Percentiles rank a stretch among this genome's conserved stretches.
These are phyloP conservation scores for Tricholoma bakamatsutake DNA, from an alignment of 768 basidiomycete species.

Conservation along the genomic window DNA sequence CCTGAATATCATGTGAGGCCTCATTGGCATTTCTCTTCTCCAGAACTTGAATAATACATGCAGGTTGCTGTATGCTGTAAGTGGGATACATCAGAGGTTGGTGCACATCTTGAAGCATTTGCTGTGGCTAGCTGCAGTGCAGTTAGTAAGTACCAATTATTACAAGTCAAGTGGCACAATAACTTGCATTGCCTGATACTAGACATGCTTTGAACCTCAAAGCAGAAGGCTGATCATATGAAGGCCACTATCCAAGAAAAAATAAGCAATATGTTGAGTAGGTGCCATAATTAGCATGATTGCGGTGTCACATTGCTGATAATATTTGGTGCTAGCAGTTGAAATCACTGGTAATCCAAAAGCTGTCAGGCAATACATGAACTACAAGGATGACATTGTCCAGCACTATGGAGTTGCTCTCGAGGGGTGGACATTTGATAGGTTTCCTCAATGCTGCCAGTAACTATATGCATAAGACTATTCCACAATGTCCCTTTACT, in stretches of 20 bases:
- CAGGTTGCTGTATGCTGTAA: not conserved
- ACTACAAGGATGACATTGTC: not conserved
- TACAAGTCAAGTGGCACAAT: not conserved
- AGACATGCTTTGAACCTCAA: not conserved
- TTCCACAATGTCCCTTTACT: too few species aligned
- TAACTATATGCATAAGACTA: too few species aligned
- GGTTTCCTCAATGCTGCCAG: too few species aligned
- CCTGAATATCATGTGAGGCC: not conserved
- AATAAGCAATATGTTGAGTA: not conserved
- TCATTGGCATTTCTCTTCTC: not conserved
- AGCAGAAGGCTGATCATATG: not conserved
- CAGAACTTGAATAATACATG: not conserved
- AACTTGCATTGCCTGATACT: not conserved
- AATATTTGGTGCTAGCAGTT: not conserved
- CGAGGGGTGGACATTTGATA: not conserved
- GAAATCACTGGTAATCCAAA: not conserved
- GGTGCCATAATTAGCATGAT: not conserved
- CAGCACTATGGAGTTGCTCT: not conserved
- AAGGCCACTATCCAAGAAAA: not conserved
- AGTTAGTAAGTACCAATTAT: not conserved
- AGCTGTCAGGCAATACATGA: not conserved
- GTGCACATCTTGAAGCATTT: not conserved
- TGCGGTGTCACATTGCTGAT: not conserved
- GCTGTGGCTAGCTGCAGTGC: not conserved
- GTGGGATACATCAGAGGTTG: not conserved